Evolutionary conservation across 495 filamentous ascomycete species (phyloP), one percentile per base, ranked within the genome.

Genomic region (Clavariopsis aquatica): DNA sequence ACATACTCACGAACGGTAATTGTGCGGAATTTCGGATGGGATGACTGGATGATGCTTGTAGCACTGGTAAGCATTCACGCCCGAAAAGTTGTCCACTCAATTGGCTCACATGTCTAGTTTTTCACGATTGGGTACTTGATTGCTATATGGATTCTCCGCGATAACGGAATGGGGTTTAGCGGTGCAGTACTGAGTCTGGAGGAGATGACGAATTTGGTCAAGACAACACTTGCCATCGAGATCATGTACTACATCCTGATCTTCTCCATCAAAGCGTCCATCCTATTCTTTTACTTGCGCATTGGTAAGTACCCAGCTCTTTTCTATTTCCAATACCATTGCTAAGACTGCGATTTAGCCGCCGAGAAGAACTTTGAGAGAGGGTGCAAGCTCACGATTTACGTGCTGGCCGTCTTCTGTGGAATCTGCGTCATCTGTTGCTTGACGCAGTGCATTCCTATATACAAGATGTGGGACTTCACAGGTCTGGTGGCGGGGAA

Each of bases 391-490:
- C 70, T 29, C 13, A 80, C 78, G 4, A 78, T 80, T 23, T 56
- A 57, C 19, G 55, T 81, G n/a, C 60, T 80, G 34, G 36, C 68
- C 17, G 56, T 76, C 20, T 81, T 81, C 61, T 66, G 74, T 31
- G 43, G 75, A 23, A 61, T 77, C 0, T 77, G 71, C 61, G 64
- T 80, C 22, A 67, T 74, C 2, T 69, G 71, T 13, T 78, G 76
- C 22, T 65, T 81, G 19, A 63, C 68, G 1, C 81, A 83, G 61
- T 83, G 81, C 51, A 65, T 70, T 10, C 81, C 80, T 12, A 67
- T 83, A 0, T 24, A 68, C 47, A 77, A 77, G 47, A 74, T 77
- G 49, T 83, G 80, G 81, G 78, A 82, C 49, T 28, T 82, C n/a
- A 73, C 73, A 3, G 64, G 71, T 9, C 20, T 62, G 2, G 62